These are phyloP conservation scores for Rhododendron molle DNA, from an alignment of 148 eudicot species.

Conservation along the genomic window DNA sequence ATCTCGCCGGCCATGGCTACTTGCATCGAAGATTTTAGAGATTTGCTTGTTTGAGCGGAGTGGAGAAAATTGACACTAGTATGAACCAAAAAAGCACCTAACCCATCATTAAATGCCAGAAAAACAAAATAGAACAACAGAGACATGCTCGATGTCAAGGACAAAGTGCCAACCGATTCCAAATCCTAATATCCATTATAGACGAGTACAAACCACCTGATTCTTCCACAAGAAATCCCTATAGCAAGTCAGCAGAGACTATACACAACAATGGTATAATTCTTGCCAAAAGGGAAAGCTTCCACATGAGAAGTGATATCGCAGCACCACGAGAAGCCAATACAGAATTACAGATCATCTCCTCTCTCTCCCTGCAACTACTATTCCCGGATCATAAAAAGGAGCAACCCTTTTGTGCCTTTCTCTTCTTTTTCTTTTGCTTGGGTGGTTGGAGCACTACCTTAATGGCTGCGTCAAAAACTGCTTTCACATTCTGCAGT, in stretches of 20 bases:
- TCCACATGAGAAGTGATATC: not conserved
- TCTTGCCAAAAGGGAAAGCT: conserved; percentile 1
- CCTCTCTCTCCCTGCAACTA: not conserved
- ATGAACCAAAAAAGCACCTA: too few species aligned
- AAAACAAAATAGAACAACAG: not conserved
- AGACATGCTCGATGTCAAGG: not conserved
- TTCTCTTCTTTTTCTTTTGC: conserved; percentile 53
- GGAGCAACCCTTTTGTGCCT: conserved; percentile 33
- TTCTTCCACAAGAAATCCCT: conserved; percentile 1
- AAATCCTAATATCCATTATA: not conserved
- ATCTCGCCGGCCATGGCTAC: too few species aligned
- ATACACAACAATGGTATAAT: conserved; percentile 22
- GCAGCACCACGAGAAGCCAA: conserved; percentile 1
- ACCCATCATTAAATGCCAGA: too few species aligned
- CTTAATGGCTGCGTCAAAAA: conserved; percentile 64
- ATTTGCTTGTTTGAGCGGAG: too few species aligned
- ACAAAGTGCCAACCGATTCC: conserved; percentile 1
- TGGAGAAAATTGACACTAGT: too few species aligned
- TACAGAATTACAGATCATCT: not conserved
- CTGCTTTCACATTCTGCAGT: conserved; percentile 28
- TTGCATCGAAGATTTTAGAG: too few species aligned
- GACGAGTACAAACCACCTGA: conserved; percentile 8
- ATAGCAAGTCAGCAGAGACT: conserved; percentile 27
- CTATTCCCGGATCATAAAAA: conserved; percentile 28
- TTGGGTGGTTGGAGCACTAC: conserved; percentile 64